Evolutionary conservation across 2,329 filamentous ascomycete species (phyloP).

Genomic region (Penicillium decumbens): DNA sequence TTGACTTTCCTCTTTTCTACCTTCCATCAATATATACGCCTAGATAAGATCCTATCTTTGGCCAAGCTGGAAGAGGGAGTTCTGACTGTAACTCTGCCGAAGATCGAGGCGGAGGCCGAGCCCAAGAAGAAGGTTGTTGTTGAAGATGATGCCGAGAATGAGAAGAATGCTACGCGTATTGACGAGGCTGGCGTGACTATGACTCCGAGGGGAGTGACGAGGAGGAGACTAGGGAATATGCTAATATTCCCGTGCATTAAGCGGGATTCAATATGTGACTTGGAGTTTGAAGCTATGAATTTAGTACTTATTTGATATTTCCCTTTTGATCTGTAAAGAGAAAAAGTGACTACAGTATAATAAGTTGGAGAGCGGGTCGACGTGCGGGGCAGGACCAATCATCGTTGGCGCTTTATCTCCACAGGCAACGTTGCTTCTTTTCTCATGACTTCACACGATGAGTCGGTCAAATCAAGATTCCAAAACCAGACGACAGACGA

Average conservation of each 20-base stretch:
- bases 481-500: too few species aligned
- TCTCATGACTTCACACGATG: too few species aligned
- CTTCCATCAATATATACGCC: not conserved
- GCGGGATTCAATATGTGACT: not conserved
- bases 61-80: constrained; percentile 77
- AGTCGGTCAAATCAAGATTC: too few species aligned
- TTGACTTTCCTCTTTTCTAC: not conserved
- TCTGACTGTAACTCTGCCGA: constrained; percentile 70
- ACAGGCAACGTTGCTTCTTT: too few species aligned
- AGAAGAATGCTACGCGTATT: constrained; percentile 20
- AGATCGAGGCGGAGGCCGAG: constrained; percentile 46
- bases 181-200: too few species aligned
- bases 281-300: not conserved
- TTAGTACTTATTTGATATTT: not conserved
- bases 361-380: too few species aligned
- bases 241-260: constrained; percentile 22
- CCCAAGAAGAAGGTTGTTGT: constrained; percentile 19
- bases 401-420: too few species aligned
- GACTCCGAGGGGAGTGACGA: constrained; percentile 17
- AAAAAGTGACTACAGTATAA: too few species aligned
- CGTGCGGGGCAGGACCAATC: too few species aligned
- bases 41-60: not conserved
- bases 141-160: constrained; percentile 14
- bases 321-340: not conserved
- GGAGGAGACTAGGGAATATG: constrained; percentile 24